Conservation (phyloP, 805 yeast genomes). For the Diddensiella transvaalensis region DNA sequence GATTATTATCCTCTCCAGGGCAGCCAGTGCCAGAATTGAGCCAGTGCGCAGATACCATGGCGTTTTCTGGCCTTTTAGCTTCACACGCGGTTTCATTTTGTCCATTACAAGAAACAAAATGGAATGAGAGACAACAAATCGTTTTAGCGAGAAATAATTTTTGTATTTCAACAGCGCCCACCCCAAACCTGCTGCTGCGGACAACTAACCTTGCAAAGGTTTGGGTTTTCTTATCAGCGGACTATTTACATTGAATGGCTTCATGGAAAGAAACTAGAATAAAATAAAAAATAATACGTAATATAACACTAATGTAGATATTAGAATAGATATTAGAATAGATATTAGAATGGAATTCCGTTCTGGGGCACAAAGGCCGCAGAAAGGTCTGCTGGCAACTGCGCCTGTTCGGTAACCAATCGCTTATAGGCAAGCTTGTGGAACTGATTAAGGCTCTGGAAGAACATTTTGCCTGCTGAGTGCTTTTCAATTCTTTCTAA, state of each 20-base stretch:
- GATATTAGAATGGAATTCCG: constrained; percentile 11
- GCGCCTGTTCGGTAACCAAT: constrained; percentile 14
- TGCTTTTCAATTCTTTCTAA: constrained; percentile 28
- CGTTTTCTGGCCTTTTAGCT: neutral
- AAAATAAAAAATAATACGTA: no score
- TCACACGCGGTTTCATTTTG: neutral
- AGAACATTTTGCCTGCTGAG: constrained; percentile 29
- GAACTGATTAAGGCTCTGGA: constrained; percentile 24
- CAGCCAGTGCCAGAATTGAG: constrained; percentile 25
- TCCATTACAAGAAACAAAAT: neutral
- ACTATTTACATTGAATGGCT: no score
- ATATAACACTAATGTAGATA: no score
- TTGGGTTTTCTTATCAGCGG: no score
- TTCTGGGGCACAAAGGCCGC: constrained; percentile 7
- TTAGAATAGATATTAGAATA: neutral
- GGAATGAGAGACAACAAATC: no score
- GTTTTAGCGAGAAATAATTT: no score
- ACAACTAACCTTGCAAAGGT: no score
- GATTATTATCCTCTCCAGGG: constrained; percentile 51
- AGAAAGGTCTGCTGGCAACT: neutral
- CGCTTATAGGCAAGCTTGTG: constrained; percentile 27
- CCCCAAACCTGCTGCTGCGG: no score
- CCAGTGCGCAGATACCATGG: constrained; percentile 13
- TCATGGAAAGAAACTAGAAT: no score
- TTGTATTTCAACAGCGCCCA: no score